These are phyloP conservation scores for Jimgerdemannia flammicorona DNA, from an alignment of 192 early-diverging fungal genomes.

Conservation along the genomic window DNA sequence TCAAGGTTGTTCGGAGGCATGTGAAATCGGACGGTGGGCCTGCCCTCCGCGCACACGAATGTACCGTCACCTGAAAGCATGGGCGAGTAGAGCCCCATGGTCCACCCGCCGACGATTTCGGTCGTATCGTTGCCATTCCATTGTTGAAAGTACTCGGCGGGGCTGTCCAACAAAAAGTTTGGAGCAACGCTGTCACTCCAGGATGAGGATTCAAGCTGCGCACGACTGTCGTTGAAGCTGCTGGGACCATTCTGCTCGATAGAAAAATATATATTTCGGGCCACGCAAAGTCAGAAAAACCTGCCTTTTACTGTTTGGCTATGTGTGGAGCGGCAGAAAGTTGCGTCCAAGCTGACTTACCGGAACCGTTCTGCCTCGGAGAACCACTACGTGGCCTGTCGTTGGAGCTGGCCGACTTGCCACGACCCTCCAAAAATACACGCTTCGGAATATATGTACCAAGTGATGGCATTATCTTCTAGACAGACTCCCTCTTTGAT, in stretches of 20 bases:
- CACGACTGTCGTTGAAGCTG: background rate
- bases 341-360: background rate
- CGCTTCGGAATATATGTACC: background rate
- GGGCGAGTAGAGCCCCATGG: too few species aligned
- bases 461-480: slow-evolving; percentile 31
- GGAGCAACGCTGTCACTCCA: too few species aligned
- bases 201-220: too few species aligned
- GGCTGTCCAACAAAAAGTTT: too few species aligned
- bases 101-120: too few species aligned
- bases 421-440: background rate
- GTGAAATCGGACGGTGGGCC: too few species aligned
- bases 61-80: too few species aligned
- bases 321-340: background rate
- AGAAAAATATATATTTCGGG: background rate
- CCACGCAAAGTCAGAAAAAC: background rate
- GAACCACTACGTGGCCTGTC: slow-evolving; percentile 5
- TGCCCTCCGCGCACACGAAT: too few species aligned
- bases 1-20: too few species aligned
- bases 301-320: too few species aligned
- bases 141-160: too few species aligned
- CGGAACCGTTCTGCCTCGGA: slow-evolving; percentile 15
- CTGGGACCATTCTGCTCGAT: slow-evolving; percentile 15
- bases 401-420: background rate
- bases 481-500: slow-evolving; percentile 51
- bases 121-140: too few species aligned